phyloP scores from a whole-genome alignment of 805 yeast genomes.

The Nakazawaea sp. region DNA sequence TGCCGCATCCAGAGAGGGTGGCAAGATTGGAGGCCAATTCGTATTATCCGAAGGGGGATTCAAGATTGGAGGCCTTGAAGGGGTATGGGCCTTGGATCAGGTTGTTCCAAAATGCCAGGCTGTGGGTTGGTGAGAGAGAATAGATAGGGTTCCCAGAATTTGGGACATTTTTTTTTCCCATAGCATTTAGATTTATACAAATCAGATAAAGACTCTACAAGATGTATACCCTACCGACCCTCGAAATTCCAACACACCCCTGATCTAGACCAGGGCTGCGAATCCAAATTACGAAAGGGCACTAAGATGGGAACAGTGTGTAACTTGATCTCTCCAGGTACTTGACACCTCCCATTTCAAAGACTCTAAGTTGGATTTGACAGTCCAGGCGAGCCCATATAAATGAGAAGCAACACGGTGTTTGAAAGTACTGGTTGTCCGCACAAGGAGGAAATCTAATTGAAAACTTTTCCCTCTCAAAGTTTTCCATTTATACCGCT shows the following conservation, averaged over 20 bases:
- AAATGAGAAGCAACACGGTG: slow-evolving; percentile 64
- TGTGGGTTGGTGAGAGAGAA: slow-evolving; percentile 69
- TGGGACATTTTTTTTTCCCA: no score
- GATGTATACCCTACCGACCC: slow-evolving; percentile 76
- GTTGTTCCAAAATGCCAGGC: slow-evolving; percentile 86
- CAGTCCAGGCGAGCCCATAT: slow-evolving; percentile 11
- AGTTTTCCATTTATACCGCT: no score
- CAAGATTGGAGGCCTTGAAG: slow-evolving; percentile 51
- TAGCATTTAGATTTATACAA: no score
- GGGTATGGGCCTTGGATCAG: slow-evolving; percentile 94
- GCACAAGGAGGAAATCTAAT: slow-evolving; percentile 41
- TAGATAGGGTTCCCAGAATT: no score
- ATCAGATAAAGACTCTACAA: no score
- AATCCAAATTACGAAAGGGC: slow-evolving; percentile 45
- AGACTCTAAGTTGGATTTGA: slow-evolving; percentile 11
- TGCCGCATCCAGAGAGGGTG: slow-evolving; percentile 99
- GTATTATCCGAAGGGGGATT: slow-evolving; percentile 67
- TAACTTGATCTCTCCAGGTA: slow-evolving; percentile 55
- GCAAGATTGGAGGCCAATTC: slow-evolving; percentile 84
- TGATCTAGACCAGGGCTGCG: slow-evolving; percentile 31
- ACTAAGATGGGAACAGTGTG: slow-evolving; percentile 52
- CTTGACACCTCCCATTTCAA: slow-evolving; percentile 52
- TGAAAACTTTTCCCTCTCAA: slow-evolving; percentile 9
- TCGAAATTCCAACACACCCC: slow-evolving; percentile 27
- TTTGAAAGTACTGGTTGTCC: slow-evolving; percentile 60